Conservation (phyloP, 2,329 filamentous ascomycete species). For the Penicillium sp. region DNA sequence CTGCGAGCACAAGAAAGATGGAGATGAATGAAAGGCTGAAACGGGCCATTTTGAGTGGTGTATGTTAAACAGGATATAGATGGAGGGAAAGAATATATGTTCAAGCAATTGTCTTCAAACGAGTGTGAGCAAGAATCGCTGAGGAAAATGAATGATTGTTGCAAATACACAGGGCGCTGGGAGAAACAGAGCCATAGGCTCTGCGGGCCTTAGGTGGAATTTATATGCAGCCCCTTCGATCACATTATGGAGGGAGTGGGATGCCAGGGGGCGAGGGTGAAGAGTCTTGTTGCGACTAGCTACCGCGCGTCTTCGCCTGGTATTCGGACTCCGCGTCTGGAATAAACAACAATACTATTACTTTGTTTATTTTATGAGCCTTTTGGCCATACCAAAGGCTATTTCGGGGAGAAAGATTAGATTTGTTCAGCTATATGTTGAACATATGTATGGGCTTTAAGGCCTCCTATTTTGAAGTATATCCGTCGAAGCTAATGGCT, state of each 20-base stretch:
- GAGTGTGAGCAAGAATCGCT: conserved; percentile 6
- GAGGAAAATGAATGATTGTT: conserved; percentile 5
- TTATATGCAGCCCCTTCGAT: conserved; percentile 15
- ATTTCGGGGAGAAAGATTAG: not conserved
- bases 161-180: not conserved
- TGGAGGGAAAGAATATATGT: conserved; percentile 5
- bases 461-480: not conserved
- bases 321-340: not conserved
- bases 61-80: conserved; percentile 3
- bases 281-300: not conserved
- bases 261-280: not conserved
- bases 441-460: not conserved
- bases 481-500: not conserved
- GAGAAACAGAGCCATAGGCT: not conserved
- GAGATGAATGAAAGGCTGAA: conserved; percentile 26
- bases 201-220: conserved; percentile 1
- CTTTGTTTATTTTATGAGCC: too few species aligned
- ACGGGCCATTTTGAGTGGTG: conserved; percentile 24
- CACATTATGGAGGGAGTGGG: conserved; percentile 1
- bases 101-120: conserved; percentile 6
- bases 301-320: not conserved
- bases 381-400: not conserved
- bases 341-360: not conserved
- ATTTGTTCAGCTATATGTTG: not conserved
- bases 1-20: conserved; percentile 24